A percentile compares a stretch with the other conserved stretches of the same genome.
Evolutionary conservation across 768 basidiomycete species (phyloP).

Genomic region (Xerocomus potaroensis): DNA sequence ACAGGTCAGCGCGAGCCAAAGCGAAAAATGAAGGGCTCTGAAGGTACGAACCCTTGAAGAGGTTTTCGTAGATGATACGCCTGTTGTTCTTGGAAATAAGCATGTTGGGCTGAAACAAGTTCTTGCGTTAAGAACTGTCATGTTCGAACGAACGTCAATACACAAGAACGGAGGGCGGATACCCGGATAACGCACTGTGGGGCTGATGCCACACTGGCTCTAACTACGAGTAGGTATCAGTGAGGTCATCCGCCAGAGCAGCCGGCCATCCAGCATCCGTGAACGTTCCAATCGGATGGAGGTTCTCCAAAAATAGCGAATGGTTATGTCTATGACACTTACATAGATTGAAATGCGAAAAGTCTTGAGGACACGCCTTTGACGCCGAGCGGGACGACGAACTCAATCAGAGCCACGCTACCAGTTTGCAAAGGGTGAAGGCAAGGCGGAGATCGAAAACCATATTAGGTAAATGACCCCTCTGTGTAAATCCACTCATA

Average conservation of each 20-base stretch:
- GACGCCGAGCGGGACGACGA: slow-evolving; percentile 35
- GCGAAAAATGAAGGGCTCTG: too few species aligned
- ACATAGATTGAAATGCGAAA: slow-evolving; percentile 19
- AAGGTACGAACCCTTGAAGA: slow-evolving; percentile 98
- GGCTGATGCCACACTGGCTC: slow-evolving; percentile 32
- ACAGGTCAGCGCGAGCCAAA: not conserved
- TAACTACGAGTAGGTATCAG: slow-evolving; percentile 26
- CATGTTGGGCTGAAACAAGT: slow-evolving; percentile 57
- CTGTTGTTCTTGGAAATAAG: slow-evolving; percentile 95
- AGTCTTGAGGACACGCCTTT: slow-evolving; percentile 32
- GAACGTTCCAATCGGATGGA: not conserved
- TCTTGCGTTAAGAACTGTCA: slow-evolving; percentile 30
- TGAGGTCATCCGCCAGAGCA: slow-evolving; percentile 26
- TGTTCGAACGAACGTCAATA: too few species aligned
- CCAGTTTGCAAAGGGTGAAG: not conserved
- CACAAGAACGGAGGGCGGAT: not conserved
- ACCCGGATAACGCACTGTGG: slow-evolving; percentile 33
- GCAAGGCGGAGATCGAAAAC: slow-evolving; percentile 28
- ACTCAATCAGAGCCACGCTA: slow-evolving; percentile 9
- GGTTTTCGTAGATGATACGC: slow-evolving; percentile 96
- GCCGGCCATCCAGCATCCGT: slow-evolving; percentile 33
- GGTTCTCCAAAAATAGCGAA: slow-evolving; percentile 6
- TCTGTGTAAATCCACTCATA: not conserved
- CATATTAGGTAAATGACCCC: slow-evolving; percentile 13
- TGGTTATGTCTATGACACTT: slow-evolving; percentile 15